phyloP scores from a whole-genome alignment of 305 asterid genomes.

The Salvia sclarea region DNA sequence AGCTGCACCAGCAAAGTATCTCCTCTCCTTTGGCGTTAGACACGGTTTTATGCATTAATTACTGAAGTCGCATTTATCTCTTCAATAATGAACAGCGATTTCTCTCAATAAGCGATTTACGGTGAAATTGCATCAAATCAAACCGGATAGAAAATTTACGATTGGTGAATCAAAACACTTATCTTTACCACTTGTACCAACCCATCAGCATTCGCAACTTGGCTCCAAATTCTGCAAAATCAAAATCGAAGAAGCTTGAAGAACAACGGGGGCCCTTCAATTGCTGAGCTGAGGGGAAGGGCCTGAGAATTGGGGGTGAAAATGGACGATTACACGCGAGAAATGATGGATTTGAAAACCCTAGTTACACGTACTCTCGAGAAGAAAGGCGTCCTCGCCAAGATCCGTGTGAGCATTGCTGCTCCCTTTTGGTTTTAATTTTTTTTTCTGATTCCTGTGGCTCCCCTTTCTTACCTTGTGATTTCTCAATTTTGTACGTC shows the following conservation, averaged over 20 bases:
- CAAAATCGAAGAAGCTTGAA: slow-evolving; percentile 15
- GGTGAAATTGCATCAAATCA: slow-evolving; percentile 6
- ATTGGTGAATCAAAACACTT: slow-evolving; percentile 1
- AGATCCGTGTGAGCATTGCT: slow-evolving; percentile 84
- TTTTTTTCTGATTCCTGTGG: not conserved
- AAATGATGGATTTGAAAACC: slow-evolving; percentile 99
- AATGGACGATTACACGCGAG: slow-evolving; percentile 96
- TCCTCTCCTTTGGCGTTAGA: slow-evolving; percentile 14
- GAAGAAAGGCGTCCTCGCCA: slow-evolving; percentile 99
- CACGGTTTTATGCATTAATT: slow-evolving; percentile 1
- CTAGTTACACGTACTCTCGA: slow-evolving; percentile 96
- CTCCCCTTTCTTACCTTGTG: not conserved
- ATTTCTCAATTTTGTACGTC: not conserved
- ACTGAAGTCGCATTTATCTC: slow-evolving; percentile 13
- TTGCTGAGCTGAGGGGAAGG: slow-evolving; percentile 34
- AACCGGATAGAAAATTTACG: slow-evolving; percentile 20
- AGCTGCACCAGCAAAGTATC: not conserved
- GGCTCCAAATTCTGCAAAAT: slow-evolving; percentile 28
- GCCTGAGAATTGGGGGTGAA: slow-evolving; percentile 29
- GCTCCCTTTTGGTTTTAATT: not conserved
- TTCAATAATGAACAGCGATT: not conserved
- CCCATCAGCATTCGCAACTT: slow-evolving; percentile 25
- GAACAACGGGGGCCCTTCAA: slow-evolving; percentile 30
- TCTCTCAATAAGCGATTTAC: slow-evolving; percentile 14
- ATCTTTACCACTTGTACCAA: slow-evolving; percentile 25